These are phyloP conservation scores for Polytrichum formosum DNA, from an alignment of 225 moss, liverwort and hornwort genomes.

Conservation along the genomic window DNA sequence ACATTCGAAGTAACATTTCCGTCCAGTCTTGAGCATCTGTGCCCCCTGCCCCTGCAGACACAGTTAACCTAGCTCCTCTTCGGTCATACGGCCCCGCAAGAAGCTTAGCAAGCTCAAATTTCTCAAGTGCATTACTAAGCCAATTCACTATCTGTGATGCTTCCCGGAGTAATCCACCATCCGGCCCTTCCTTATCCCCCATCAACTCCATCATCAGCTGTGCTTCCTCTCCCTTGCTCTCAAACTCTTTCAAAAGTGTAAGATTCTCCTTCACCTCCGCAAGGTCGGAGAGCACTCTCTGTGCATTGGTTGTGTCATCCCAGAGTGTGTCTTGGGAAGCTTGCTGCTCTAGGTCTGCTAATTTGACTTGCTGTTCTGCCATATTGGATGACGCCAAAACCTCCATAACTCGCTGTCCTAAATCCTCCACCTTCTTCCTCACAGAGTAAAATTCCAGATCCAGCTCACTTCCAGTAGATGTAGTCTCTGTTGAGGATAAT, in stretches of 20 bases:
- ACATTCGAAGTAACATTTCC: conserved; percentile 90
- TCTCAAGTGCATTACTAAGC: conserved; percentile 67
- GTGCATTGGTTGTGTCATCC: conserved; percentile 81
- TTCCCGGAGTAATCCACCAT: conserved; percentile 76
- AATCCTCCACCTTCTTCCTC: conserved; percentile 68
- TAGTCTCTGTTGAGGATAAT: conserved; percentile 24
- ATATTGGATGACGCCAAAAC: conserved; percentile 70
- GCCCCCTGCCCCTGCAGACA: conserved; percentile 97
- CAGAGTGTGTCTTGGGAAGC: conserved; percentile 71
- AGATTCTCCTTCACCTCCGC: conserved; percentile 73
- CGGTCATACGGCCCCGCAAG: conserved; percentile 84
- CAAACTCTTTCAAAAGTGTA: conserved; percentile 63
- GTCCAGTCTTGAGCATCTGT: conserved; percentile 99
- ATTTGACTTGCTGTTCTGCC: conserved; percentile 59
- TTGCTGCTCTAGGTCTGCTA: conserved; percentile 76
- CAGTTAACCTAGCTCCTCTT: conserved; percentile 75
- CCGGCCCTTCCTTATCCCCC: conserved; percentile 70
- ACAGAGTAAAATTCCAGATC: conserved; percentile 73
- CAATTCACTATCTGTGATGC: conserved; percentile 66
- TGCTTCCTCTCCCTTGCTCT: conserved; percentile 82
- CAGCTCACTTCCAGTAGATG: conserved; percentile 46
- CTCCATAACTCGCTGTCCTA: conserved; percentile 54
- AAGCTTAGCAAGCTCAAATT: conserved; percentile 89
- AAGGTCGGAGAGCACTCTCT: conserved; percentile 66
- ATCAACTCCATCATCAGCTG: conserved; percentile 78